A percentile compares a stretch with the other conserved stretches of the same genome.
Evolutionary conservation across 345 rosid genomes (phyloP).

Genomic region (Brassica incana): DNA sequence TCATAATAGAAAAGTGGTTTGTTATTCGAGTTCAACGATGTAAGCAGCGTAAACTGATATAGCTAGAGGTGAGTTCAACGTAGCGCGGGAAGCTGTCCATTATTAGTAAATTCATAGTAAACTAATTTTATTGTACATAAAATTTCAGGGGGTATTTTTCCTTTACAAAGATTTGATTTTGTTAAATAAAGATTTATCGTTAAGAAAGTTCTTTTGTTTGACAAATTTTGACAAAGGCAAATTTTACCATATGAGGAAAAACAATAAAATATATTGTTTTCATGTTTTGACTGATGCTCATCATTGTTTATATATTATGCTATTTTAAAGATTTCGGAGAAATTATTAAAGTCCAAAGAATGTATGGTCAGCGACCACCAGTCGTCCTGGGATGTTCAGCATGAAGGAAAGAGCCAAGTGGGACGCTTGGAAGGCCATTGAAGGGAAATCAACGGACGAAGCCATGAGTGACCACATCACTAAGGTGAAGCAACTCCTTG

Average conservation of each 20-base stretch:
- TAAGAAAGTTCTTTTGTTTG: neutral
- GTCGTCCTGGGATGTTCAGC: slow-evolving; percentile 88
- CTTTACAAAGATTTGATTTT: too few relatives aligned
- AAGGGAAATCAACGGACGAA: slow-evolving; percentile 72
- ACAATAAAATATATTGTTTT: neutral
- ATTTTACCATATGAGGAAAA: neutral
- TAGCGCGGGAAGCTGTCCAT: too few relatives aligned
- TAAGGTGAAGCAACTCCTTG: slow-evolving; percentile 73
- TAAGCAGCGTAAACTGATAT: too few relatives aligned
- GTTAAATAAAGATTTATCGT: too few relatives aligned
- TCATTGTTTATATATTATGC: neutral
- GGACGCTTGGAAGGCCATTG: slow-evolving; percentile 99
- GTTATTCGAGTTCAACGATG: too few relatives aligned
- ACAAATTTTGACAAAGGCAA: neutral
- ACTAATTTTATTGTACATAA: too few relatives aligned
- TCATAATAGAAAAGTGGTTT: too few relatives aligned
- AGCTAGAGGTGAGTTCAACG: too few relatives aligned
- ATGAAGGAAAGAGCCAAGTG: slow-evolving; percentile 86
- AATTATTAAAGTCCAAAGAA: neutral
- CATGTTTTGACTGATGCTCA: neutral
- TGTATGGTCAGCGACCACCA: neutral
- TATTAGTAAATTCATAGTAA: too few relatives aligned
- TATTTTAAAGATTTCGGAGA: too few relatives aligned
- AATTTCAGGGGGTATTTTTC: too few relatives aligned
- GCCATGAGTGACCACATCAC: slow-evolving; percentile 78